Conservation (phyloP, 2,329 filamentous ascomycete genomes). For the Pezicula radicicola region DNA sequence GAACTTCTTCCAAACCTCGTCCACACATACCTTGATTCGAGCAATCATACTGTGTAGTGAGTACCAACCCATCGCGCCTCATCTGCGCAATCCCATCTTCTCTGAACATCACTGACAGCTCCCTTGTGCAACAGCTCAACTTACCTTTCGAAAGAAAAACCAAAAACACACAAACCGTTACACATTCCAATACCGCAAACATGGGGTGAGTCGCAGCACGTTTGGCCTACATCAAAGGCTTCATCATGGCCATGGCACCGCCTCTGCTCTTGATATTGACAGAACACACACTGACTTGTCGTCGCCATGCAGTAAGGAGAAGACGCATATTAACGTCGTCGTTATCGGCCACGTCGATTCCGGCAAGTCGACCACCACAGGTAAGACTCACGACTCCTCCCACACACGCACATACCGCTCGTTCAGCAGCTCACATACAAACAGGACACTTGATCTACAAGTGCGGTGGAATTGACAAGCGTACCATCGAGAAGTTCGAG, state of each 20-base stretch:
- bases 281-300: slow-evolving; percentile 17
- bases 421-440: slow-evolving; percentile 22
- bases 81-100: slow-evolving; percentile 4
- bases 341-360: slow-evolving; percentile 99
- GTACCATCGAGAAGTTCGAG: slow-evolving; percentile 99
- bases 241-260: slow-evolving; percentile 14
- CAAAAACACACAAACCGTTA: slow-evolving; percentile 18
- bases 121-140: slow-evolving; percentile 19
- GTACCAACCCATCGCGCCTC: background rate
- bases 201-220: slow-evolving; percentile 28
- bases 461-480: slow-evolving; percentile 99
- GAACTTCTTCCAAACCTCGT: slow-evolving; percentile 5
- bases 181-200: slow-evolving; percentile 25
- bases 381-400: slow-evolving; percentile 49
- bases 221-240: slow-evolving; percentile 4
- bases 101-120: slow-evolving; percentile 14
- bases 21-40: slow-evolving; percentile 12
- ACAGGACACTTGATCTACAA: slow-evolving; percentile 98
- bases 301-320: slow-evolving; percentile 72
- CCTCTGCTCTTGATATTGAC: slow-evolving; percentile 10
- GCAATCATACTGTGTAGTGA: slow-evolving; percentile 12
- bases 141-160: slow-evolving; percentile 16
- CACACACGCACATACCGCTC: slow-evolving; percentile 4
- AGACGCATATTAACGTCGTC: slow-evolving; percentile 96
- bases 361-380: slow-evolving; percentile 96